Evolutionary conservation across 495 filamentous ascomycete species (phyloP), one percentile per base, ranked within the genome.

Genomic region (Pyrenula aspistea): DNA sequence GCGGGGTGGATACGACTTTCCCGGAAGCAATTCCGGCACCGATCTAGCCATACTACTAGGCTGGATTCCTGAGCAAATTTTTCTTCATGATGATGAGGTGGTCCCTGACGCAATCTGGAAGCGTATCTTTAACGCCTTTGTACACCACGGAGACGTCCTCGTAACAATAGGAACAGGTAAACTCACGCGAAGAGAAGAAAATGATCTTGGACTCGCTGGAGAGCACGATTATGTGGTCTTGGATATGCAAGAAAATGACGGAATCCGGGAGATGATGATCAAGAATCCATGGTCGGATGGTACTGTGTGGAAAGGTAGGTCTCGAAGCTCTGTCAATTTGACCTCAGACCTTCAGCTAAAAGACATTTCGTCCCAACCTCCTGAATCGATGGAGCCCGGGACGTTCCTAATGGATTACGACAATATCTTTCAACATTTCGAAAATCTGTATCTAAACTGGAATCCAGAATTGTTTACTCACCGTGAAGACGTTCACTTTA

Each of bases 241-340:
- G 22, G 83, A 94, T 58, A 73, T 97, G 74, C 83, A 82, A 56
- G 85, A 83, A 60, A 67, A 79, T 49, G 73, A 80, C 20, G 76
- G 81, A 19, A 77, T 80, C 56, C 77, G 83, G 22, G 75, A 83
- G 42, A 71, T 96, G 24, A 77, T 96, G 0, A 76, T 99, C 59
- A 97, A 99, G 64, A 97, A 99, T 65, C 94, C 94, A 8, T 97
- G 94, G 94, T 86, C 85, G 53, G 85, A 92, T 54, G 88, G 87
- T 31, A 77, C 81, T 23, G 74, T 80, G 2, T 91, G 86, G 86
- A 83, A 74, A 58, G 78, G 78, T 2, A 63, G 24, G 57, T 56
- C 15, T 58, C 61, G 25, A 56, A 61, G 4, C 56, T 56, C 47
- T 4, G 52, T n/a, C 20, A 23, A n/a, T 20, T 65, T 70, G 0